Percentiles rank a stretch among this genome's conserved stretches.
Evolutionary conservation across 1,139 yeast genomes (phyloP).

Genomic region (Hemisphaericaspora xylofermentans): DNA sequence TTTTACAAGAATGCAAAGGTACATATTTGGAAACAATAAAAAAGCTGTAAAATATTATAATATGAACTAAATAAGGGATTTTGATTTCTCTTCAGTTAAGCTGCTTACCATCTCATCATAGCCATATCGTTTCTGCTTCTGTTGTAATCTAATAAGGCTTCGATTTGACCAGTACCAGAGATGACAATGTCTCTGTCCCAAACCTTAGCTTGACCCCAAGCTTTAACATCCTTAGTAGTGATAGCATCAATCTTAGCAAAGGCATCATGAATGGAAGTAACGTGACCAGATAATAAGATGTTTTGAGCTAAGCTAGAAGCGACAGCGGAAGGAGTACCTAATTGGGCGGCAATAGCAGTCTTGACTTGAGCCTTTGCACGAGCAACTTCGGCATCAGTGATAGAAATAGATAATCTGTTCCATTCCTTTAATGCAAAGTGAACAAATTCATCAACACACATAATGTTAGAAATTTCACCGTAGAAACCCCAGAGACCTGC

Average conservation of each 20-base stretch:
- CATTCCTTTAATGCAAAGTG: constrained; percentile 83
- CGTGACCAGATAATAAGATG: constrained; percentile 60
- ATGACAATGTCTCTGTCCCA: constrained; percentile 86
- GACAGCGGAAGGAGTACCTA: constrained; percentile 47
- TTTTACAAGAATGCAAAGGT: constrained; percentile 1
- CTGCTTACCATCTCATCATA: constrained; percentile 68
- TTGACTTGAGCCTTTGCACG: constrained; percentile 68
- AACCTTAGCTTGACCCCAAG: constrained; percentile 72
- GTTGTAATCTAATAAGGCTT: constrained; percentile 76
- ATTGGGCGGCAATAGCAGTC: constrained; percentile 52
- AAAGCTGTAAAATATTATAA: not conserved
- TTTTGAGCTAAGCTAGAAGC: constrained; percentile 61
- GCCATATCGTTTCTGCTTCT: constrained; percentile 87
- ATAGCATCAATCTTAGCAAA: constrained; percentile 64
- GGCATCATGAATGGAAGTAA: constrained; percentile 59
- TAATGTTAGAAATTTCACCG: constrained; percentile 60
- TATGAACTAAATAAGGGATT: not conserved
- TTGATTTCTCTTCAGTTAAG: not conserved
- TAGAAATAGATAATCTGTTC: constrained; percentile 76
- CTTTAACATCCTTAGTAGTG: constrained; percentile 56
- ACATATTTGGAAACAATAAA: not conserved
- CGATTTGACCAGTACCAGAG: constrained; percentile 83
- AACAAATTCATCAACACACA: constrained; percentile 65
- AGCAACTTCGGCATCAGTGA: constrained; percentile 74
- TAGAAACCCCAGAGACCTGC: constrained; percentile 83